Evolutionary conservation across 176 grass and related monocot species (phyloP).

Genomic region (Carex scoparia): DNA sequence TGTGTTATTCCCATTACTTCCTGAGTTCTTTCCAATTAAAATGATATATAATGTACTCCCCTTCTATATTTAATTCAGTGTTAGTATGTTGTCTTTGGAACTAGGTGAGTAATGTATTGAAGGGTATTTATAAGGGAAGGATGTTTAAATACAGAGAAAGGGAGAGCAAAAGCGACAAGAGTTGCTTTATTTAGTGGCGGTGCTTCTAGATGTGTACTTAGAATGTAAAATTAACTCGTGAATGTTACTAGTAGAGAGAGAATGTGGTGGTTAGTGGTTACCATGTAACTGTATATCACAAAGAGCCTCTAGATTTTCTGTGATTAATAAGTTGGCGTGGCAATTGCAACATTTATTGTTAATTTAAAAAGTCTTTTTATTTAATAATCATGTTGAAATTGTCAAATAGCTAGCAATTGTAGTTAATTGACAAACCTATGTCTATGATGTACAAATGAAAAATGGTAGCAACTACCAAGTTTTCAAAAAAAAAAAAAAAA

Average conservation of each 20-base stretch:
- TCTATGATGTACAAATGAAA: too few relatives aligned
- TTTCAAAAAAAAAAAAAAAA: too few relatives aligned
- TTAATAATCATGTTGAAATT: neutral
- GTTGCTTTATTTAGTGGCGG: constrained; percentile 9
- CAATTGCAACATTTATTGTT: neutral
- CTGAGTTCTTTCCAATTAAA: neutral
- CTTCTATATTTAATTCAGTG: neutral
- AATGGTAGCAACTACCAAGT: too few relatives aligned
- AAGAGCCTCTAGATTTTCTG: neutral
- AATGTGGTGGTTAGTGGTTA: constrained; percentile 13
- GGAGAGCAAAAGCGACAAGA: neutral
- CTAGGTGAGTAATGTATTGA: neutral
- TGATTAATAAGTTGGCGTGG: neutral
- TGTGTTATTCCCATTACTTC: neutral
- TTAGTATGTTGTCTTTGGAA: neutral
- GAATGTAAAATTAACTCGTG: neutral
- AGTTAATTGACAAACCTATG: neutral
- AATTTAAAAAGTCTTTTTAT: neutral
- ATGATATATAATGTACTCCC: neutral
- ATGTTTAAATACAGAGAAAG: neutral
- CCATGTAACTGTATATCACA: neutral
- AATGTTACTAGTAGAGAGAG: neutral
- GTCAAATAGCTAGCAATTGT: neutral
- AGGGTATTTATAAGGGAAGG: constrained; percentile 21
- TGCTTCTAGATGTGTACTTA: neutral